Conservation (phyloP, 2,329 filamentous ascomycete species). For the Aspergillus quadrilineatus region DNA sequence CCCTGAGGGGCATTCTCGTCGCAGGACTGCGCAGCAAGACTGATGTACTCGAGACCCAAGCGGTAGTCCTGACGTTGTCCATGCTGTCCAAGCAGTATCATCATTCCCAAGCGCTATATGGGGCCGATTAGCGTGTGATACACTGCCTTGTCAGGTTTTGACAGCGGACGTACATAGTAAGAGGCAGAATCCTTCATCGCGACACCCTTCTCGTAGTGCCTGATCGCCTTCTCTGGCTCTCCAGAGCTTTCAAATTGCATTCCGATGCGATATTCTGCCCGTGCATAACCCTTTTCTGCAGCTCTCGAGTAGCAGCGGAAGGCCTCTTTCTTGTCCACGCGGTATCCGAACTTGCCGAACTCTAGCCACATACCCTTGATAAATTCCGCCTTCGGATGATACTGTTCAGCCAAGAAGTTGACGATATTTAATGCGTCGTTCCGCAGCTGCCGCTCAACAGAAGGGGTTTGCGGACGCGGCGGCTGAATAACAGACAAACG, state of each 20-base stretch:
- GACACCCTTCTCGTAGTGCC: constrained; percentile 83
- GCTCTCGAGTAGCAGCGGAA: constrained; percentile 82
- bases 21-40: constrained; percentile 75
- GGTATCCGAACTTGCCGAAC: constrained; percentile 91
- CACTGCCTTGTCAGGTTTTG: too few species aligned
- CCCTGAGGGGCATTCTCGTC: constrained; percentile 97
- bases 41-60: constrained; percentile 77
- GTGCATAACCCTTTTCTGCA: constrained; percentile 79
- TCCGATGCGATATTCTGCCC: constrained; percentile 94
- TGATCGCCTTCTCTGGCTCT: constrained; percentile 84
- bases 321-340: constrained; percentile 91
- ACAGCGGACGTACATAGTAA: constrained; percentile 53
- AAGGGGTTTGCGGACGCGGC: constrained; percentile 73
- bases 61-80: constrained; percentile 80
- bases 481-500: constrained; percentile 61
- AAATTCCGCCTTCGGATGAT: constrained; percentile 90
- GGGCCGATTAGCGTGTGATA: constrained; percentile 18
- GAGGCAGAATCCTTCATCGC: constrained; percentile 82
- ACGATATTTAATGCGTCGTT: constrained; percentile 91
- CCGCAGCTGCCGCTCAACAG: constrained; percentile 82
- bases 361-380: constrained; percentile 96
- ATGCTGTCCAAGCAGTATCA: constrained; percentile 91
- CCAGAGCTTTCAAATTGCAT: constrained; percentile 98
- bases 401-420: constrained; percentile 82
- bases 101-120: constrained; percentile 84